Evolutionary conservation across 2,329 filamentous ascomycete species (phyloP).

Genomic region (Trichophyton mentagrophytes): DNA sequence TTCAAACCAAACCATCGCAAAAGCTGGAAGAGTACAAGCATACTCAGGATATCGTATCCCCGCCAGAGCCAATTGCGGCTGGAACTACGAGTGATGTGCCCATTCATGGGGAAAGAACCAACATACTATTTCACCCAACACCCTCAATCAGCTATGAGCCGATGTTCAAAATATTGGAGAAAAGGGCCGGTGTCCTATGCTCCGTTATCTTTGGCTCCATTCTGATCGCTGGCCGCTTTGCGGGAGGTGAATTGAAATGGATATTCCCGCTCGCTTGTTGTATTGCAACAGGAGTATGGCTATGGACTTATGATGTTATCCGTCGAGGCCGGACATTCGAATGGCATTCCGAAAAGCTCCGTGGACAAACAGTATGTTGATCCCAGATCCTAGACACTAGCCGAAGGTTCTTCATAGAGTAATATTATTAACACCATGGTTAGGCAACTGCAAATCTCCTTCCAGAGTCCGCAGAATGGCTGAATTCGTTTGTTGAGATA

Average conservation of each 20-base stretch:
- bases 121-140: slow-evolving; percentile 89
- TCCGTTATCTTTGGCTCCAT: slow-evolving; percentile 59
- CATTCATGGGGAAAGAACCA: slow-evolving; percentile 92
- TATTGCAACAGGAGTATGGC: slow-evolving; percentile 63
- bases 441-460: slow-evolving; percentile 74
- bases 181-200: slow-evolving; percentile 58
- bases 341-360: slow-evolving; percentile 75
- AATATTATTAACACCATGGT: background rate
- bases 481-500: slow-evolving; percentile 76
- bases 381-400: background rate
- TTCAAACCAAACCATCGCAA: slow-evolving; percentile 59
- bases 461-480: slow-evolving; percentile 88
- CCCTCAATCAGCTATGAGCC: slow-evolving; percentile 81
- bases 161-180: slow-evolving; percentile 66
- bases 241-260: slow-evolving; percentile 65
- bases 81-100: slow-evolving; percentile 86
- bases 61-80: slow-evolving; percentile 70
- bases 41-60: slow-evolving; percentile 79
- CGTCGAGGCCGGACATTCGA: slow-evolving; percentile 69
- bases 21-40: slow-evolving; percentile 67
- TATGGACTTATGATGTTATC: slow-evolving; percentile 83
- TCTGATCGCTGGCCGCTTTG: slow-evolving; percentile 62
- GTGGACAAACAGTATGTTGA: slow-evolving; percentile 58
- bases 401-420: background rate
- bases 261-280: slow-evolving; percentile 61